Conservation (phyloP, 257 asterid genomes). For the Misopates orontium region DNA sequence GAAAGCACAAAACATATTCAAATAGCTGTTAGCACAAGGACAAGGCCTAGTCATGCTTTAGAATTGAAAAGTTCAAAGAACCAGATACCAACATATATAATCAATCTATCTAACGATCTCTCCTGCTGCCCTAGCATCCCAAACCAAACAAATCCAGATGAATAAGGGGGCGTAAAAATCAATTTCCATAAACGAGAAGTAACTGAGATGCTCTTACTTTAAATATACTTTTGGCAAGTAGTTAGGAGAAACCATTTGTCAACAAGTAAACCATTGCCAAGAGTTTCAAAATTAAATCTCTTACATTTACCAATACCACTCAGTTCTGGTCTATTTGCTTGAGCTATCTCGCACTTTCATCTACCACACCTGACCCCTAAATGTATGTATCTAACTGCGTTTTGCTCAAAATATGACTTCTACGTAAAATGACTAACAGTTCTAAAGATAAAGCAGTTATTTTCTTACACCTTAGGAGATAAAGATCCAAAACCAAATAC, state of each 20-base stretch:
- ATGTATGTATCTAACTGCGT: slow-evolving; percentile 6
- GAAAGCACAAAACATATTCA: slow-evolving; percentile 18
- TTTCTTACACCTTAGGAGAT: neutral
- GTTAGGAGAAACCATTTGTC: neutral
- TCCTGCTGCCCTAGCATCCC: neutral
- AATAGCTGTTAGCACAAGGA: slow-evolving; percentile 21
- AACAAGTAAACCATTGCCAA: neutral
- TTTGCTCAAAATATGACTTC: neutral
- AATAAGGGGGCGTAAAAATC: neutral
- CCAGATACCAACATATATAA: slow-evolving; percentile 5
- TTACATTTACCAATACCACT: slow-evolving; percentile 8
- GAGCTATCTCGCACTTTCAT: neutral
- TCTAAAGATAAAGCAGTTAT: neutral
- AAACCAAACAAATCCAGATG: neutral
- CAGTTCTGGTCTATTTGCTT: neutral
- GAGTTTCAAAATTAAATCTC: neutral
- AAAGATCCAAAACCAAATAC: neutral
- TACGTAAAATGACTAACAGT: neutral
- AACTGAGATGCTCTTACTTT: slow-evolving; percentile 5
- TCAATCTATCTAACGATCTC: neutral
- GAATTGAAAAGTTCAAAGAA: neutral
- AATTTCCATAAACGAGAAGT: neutral
- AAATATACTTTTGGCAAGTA: neutral
- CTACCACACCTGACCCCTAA: neutral
- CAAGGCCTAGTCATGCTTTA: slow-evolving; percentile 1